Base-by-base conservation (phyloP, 768 basidiomycete species). In the Hypholoma sublateritium region DNA sequence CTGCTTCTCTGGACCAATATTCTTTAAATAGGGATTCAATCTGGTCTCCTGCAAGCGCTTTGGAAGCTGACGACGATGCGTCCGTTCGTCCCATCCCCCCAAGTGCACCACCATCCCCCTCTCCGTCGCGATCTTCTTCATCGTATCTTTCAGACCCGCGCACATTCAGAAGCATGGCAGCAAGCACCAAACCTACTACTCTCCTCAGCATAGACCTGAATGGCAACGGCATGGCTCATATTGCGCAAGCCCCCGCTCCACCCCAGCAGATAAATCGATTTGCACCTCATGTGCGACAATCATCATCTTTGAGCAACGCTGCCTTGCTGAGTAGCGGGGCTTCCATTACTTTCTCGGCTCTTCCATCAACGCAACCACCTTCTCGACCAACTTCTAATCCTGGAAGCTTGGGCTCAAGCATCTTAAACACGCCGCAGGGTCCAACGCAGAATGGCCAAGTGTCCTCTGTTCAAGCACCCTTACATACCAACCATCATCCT, bases 121-220 rank as follows among this genome's bases (percentile, higher is more conserved):
- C 91, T 0, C 91, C 88, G 3, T 93, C 91, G 2, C 85, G 82
- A 53, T 93, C 88, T 2, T 93, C 91, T 1, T 91, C 90, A 0
- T 91, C 90, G 1, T 89, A 91, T 70, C 80, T 92, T 24, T 92
- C 92, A 5, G 82, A 91, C 63, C 82, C 91, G 14, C 82, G 87
- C 53, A 93, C 91, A 0, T 92, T 93, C 72, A 81, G 84, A 65
- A 91, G 89, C 66, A 87, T 88, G 65, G 84, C 88, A 24, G 91
- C 89, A 5, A 92, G 89, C 64, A 98, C 95, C 12, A 97, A 97
- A 70, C 95, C 94, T 2, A 98, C 95, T 5, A 98, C 95, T 0
- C 72, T 98, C 22, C 77, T 97, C n/a, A 93, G 91, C 62, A 84
- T 96, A 59, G 95, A 98, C 65, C 70, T 93, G 22, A 83, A 81